Evolutionary conservation across 768 basidiomycete genomes (phyloP).

Genomic region (Naganishia friedmannii): DNA sequence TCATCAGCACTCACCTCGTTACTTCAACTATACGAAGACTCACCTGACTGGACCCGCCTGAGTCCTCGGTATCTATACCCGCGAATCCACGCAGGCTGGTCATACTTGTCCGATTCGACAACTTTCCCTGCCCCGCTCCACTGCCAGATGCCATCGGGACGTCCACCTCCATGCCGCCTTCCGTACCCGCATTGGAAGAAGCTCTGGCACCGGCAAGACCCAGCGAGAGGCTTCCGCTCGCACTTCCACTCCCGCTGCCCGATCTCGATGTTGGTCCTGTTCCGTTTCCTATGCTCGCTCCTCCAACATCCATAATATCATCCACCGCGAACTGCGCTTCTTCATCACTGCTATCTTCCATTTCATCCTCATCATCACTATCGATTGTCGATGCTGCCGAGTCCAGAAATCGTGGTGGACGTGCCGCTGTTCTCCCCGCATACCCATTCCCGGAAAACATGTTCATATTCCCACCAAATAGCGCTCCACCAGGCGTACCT

Average conservation of each 20-base stretch:
- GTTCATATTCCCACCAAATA: not conserved
- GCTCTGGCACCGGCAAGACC: not conserved
- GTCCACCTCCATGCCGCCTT: slow-evolving; percentile 31
- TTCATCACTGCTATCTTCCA: slow-evolving; percentile 26
- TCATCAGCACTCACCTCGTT: no score
- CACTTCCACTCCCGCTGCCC: slow-evolving; percentile 19
- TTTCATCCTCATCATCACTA: slow-evolving; percentile 26
- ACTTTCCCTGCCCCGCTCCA: slow-evolving; percentile 5
- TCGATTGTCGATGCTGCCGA: slow-evolving; percentile 14
- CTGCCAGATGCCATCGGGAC: slow-evolving; percentile 12
- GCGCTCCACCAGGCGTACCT: not conserved
- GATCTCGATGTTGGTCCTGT: slow-evolving; percentile 4
- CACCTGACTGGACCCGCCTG: not conserved
- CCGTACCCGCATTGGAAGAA: not conserved
- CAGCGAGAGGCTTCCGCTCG: slow-evolving; percentile 2
- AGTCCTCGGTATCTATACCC: not conserved
- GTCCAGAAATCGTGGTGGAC: slow-evolving; percentile 11
- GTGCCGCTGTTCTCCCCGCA: not conserved
- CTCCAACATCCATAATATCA: slow-evolving; percentile 11
- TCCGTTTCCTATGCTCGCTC: not conserved
- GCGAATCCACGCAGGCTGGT: slow-evolving; percentile 20
- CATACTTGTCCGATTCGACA: slow-evolving; percentile 19
- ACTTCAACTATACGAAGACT: not conserved
- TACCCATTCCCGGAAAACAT: slow-evolving; percentile 12
- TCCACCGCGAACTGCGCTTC: slow-evolving; percentile 29